Percentiles rank a stretch among this genome's conserved stretches.
phyloP scores from a whole-genome alignment of 1,139 yeast species.

The Scheffersomyces insectosa region DNA sequence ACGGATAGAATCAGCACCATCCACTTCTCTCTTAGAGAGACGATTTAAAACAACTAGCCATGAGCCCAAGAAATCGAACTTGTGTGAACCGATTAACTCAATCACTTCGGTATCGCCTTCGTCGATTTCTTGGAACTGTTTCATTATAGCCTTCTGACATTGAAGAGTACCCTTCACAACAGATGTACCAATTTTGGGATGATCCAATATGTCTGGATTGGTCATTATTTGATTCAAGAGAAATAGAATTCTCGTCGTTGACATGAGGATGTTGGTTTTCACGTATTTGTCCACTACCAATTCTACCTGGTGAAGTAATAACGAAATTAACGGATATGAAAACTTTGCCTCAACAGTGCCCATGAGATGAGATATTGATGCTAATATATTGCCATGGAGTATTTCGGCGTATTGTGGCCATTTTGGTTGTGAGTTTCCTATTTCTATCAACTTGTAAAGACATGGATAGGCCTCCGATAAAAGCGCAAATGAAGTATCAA shows the following conservation, averaged over 20 bases:
- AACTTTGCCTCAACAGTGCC: slow-evolving; percentile 10
- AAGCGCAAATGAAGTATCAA: slow-evolving; percentile 21
- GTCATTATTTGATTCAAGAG: slow-evolving; percentile 30
- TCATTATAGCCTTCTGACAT: slow-evolving; percentile 12
- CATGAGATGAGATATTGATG: slow-evolving; percentile 22
- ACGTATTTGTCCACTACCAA: slow-evolving; percentile 13
- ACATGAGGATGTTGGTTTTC: slow-evolving; percentile 21
- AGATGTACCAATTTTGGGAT: slow-evolving; percentile 11
- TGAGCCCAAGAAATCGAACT: slow-evolving; percentile 36
- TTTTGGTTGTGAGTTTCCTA: slow-evolving; percentile 5
- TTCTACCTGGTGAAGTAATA: slow-evolving; percentile 16
- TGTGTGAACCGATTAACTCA: slow-evolving; percentile 25
- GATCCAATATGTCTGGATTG: slow-evolving; percentile 27
- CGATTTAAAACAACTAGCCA: slow-evolving; percentile 20
- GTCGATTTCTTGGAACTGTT: slow-evolving; percentile 7
- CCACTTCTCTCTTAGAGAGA: slow-evolving; percentile 1
- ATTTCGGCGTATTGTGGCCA: slow-evolving; percentile 17
- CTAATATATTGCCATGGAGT: slow-evolving; percentile 20
- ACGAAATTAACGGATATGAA: slow-evolving; percentile 8
- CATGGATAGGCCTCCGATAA: slow-evolving; percentile 27
- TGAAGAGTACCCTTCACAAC: slow-evolving; percentile 13
- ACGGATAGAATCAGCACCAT: too few species aligned
- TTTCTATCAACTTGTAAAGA: slow-evolving; percentile 11
- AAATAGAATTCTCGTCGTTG: slow-evolving; percentile 31
- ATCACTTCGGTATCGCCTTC: slow-evolving; percentile 16